Percentiles rank a stretch among this genome's conserved stretches.
Evolutionary conservation across 2,329 filamentous ascomycete species (phyloP).

Genomic region (Beauveria scarabaeidicola): DNA sequence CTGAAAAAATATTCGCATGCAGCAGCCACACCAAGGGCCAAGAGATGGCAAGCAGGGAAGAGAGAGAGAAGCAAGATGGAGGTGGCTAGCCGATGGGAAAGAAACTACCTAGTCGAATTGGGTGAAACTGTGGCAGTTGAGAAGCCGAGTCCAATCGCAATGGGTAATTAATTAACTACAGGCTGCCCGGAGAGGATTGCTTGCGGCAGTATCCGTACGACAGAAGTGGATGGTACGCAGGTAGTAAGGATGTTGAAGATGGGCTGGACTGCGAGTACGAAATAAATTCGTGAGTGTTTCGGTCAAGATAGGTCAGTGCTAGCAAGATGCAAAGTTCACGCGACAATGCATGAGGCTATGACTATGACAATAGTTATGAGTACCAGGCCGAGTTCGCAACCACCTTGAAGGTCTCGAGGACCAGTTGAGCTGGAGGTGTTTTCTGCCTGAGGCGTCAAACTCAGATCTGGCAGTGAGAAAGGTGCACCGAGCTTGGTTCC

Average conservation of each 20-base stretch:
- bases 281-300: background rate
- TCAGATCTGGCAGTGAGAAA: background rate
- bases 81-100: background rate
- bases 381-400: no score
- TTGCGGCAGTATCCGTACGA: no score
- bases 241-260: background rate
- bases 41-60: background rate
- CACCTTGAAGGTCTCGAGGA: background rate
- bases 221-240: no score
- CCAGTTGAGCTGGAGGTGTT: no score
- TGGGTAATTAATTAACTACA: background rate
- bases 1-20: background rate
- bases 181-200: background rate
- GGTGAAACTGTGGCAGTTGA: background rate
- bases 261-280: background rate
- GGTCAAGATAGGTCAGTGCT: background rate
- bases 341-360: no score
- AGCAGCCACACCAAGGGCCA: background rate
- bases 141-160: background rate
- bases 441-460: background rate
- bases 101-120: background rate
- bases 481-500: background rate
- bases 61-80: background rate
- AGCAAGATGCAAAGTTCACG: background rate
- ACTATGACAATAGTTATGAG: no score